Evolutionary conservation across 768 basidiomycete genomes (phyloP), one percentile per base, ranked within the genome.

Genomic region (Pleurotus pulmonarius): DNA sequence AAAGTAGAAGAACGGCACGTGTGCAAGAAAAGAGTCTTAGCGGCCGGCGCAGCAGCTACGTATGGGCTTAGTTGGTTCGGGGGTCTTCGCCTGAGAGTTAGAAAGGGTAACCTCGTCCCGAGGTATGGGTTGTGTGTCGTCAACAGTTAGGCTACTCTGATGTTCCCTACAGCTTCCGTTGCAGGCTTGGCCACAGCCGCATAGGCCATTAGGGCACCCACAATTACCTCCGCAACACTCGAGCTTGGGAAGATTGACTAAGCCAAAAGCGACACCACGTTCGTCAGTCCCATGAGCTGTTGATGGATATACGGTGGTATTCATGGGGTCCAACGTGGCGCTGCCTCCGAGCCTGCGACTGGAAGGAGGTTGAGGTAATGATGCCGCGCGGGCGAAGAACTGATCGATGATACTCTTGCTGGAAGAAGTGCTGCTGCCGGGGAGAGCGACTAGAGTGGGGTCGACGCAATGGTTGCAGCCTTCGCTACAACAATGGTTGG

Each of bases 351-450:
- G 73, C 29, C 75, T 78, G 18, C 72, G 72, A 59, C 74, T 67
- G 5, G 61, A 56, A 3, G 85, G 83, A 1, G 83, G 81, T 11
- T 71, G 70, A n/a, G 88, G 88, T n/a, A 88, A 75, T 4, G 83
- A 70, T n/a, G 88, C 85, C 3, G 85, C 86, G 25, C 78, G 76
- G 26, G 85, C 82, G 58, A 88, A 83, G 70, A 90, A 90, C 46
- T 72, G 72, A 56, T 89, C 82, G 56, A 90, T 72, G 64, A 77
- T 76, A 59, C 64, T 76, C 16, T 41, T 59, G 25, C 39, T 56
- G 12, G 52, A 29, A 18, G 25, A 47, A 15, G 46, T 12, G 45
- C 24, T 26, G 29, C 12, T 16, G 16, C 49, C 44, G 46, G 51
- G 51, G 22, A 53, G 51, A 25, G 51, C n/a, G 4, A 59, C 56